Evolutionary conservation across 257 asterid genomes (phyloP).

Genomic region (Nicotiana sylvestris): DNA sequence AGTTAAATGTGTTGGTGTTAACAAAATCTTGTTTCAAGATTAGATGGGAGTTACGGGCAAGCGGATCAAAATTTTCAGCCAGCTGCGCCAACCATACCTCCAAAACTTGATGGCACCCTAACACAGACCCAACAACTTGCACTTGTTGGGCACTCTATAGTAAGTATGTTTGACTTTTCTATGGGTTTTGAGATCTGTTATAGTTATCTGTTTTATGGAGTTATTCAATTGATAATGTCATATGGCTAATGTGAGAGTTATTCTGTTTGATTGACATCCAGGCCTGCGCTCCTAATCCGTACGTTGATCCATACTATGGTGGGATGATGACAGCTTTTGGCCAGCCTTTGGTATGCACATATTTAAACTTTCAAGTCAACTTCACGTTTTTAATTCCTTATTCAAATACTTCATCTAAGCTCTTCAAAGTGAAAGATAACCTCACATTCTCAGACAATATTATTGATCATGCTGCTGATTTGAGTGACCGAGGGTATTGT

Average conservation of each 20-base stretch:
- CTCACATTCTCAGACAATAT: background rate
- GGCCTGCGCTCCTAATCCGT: constrained; percentile 61
- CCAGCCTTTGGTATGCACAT: constrained; percentile 63
- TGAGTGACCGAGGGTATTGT: background rate
- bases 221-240: background rate
- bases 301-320: constrained; percentile 54
- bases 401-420: background rate
- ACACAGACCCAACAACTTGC: constrained; percentile 56
- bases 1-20: constrained; percentile 1
- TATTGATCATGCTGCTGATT: background rate
- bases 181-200: background rate
- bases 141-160: constrained; percentile 73
- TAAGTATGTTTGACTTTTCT: constrained; percentile 31
- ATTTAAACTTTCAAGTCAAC: background rate
- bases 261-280: constrained; percentile 20
- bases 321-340: constrained; percentile 78
- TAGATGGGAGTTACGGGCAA: constrained; percentile 43
- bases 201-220: background rate
- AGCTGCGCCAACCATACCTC: constrained; percentile 41
- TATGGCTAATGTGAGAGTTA: background rate
- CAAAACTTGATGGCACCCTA: constrained; percentile 38
- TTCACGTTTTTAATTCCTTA: background rate
- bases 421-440: background rate
- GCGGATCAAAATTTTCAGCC: constrained; percentile 34
- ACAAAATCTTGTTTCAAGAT: constrained; percentile 21